Evolutionary conservation across 139 green algal genomes (phyloP).

Genomic region (Desmodesmus armatus): DNA sequence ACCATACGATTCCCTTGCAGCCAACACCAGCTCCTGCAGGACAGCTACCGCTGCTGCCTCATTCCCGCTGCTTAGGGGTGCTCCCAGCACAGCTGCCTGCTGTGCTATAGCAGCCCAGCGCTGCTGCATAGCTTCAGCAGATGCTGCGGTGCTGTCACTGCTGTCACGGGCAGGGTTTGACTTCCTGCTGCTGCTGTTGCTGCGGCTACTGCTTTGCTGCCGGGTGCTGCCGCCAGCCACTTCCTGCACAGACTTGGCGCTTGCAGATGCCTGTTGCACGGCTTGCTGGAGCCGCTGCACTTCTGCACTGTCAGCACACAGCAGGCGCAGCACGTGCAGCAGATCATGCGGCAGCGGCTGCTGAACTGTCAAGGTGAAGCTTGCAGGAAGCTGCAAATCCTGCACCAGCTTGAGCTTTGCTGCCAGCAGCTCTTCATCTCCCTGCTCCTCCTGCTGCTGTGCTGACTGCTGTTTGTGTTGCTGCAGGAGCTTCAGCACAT

Average conservation of each 20-base stretch:
- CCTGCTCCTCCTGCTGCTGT: not conserved
- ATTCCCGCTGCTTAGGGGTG: not conserved
- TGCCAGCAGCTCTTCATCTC: not conserved
- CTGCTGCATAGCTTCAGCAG: not conserved
- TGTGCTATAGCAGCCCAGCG: not conserved
- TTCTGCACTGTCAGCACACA: not conserved
- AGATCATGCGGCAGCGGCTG: not conserved
- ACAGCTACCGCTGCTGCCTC: not conserved
- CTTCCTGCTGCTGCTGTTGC: not conserved
- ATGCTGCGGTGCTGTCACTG: not conserved
- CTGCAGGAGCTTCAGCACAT: not conserved
- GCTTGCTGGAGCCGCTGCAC: not conserved
- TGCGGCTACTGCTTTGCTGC: not conserved
- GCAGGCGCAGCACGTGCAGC: not conserved
- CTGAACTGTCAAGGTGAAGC: not conserved
- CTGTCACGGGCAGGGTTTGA: too few species aligned
- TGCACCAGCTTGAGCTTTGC: not conserved
- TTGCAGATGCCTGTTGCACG: not conserved
- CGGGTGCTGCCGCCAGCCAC: not conserved
- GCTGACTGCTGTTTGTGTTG: not conserved
- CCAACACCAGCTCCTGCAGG: not conserved
- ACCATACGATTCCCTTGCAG: constrained; percentile 4
- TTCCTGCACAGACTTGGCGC: not conserved
- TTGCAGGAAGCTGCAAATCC: not conserved
- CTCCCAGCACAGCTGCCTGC: not conserved